Base-by-base conservation (phyloP, 2,329 filamentous ascomycete species). In the Sphaceloma murrayae region DNA sequence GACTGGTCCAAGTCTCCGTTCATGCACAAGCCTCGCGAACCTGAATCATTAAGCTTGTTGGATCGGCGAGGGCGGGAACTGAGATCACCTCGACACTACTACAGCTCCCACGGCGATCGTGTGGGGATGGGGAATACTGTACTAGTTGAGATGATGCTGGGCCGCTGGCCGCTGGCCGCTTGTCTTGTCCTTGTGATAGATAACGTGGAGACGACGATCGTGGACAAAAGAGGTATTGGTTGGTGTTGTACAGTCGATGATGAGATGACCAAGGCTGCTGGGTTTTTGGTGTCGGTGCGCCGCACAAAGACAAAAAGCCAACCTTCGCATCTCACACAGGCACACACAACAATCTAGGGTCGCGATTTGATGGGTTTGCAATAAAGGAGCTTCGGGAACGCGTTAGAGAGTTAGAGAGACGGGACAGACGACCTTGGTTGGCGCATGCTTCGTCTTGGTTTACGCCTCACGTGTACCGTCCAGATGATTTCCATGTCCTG, bases 301-400 rank as follows among this genome's bases (percentile, higher is more conserved):
- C 24, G 11, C 24, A 27, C 24, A 27, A n/a, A n/a, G n/a, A n/a
- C 24, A 27, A 27, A 27, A 11, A 11, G 7, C 11, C 7, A 6
- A 7, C 24, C 24, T 11, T 6, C 24, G 24, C 24, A 11, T 27
- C 24, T 27, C 24, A 27, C 24, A 27, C 24, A 27, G 11, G n/a
- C n/a, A n/a, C n/a, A n/a, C n/a, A n/a, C n/a, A n/a, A n/a, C n/a
- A 38, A 38, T 38, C 34, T 22, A 24, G 34, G 24, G 19, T 38
- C 34, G 34, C 34, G 16, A 19, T 24, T 24, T n/a, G 10, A 40
- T 18, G 13, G 36, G 24, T 27, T 27, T 27, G 26, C 36, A 40
- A 19, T 40, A 19, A 40, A 40, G 36, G 36, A 22, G 11, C 16
- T 22, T n/a, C 36, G 36, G 22, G 6, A 36, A 22, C 17, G 33